Evolutionary conservation across 2,329 filamentous ascomycete species (phyloP), one percentile per base, ranked within the genome.

Genomic region (Xylariales sp.): DNA sequence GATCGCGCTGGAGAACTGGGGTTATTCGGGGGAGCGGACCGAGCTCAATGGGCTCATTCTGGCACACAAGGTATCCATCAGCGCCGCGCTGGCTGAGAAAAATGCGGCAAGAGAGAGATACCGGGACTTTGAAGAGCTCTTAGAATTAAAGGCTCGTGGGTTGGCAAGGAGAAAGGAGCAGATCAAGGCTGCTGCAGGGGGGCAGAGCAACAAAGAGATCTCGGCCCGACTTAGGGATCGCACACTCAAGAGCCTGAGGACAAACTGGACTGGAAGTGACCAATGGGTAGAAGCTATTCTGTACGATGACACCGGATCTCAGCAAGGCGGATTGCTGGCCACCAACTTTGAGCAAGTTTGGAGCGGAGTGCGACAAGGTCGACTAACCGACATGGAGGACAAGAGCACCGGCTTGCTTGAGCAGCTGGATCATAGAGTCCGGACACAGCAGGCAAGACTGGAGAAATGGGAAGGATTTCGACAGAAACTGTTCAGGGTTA

Each of bases 221-320:
- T 59, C 70, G 0, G 62, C 69, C 10, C 61, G 69, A 27, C 56
- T 63, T 4, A 68, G 63, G 30, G 48, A 59, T 1, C 65, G 76
- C 27, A 63, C 88, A 40, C 72, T 81, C 49, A 76, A 74, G 29
- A 70, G 74, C 3, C 64, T 89, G 20, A 71, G 74, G 24, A 80
- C 81, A 43, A 87, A 88, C 48, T 95, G 89, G 89, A 70, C 85
- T 12, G 89, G 88, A 2, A 79, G 83, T 51, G 76, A 83, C 42
- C 74, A 78, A 40, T 91, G 88, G 83, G 73, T 87, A 50, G 75
- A 87, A 33, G 70, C 78, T 3, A 63, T 95, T 15, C 57, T 93
- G 0, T 70, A 82, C 35, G 86, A 86, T 2, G 82, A 87, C 31
- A 66, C 69, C 15, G 66, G 66, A 6, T 62, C 69, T 3, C 66